phyloP scores from a whole-genome alignment of 208 protist species.

The Trichomonas vaginalis region DNA sequence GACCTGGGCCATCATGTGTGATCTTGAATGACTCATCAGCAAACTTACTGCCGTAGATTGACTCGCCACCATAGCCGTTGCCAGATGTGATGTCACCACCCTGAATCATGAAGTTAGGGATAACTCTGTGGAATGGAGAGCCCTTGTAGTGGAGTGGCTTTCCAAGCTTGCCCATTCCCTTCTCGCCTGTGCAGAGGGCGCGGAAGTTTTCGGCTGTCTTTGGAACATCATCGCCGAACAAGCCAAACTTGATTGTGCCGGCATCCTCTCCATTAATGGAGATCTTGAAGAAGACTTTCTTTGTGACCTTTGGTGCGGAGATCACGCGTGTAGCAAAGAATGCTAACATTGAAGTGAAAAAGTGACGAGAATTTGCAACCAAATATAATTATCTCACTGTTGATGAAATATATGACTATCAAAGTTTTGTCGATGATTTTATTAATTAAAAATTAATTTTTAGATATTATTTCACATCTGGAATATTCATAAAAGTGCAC shows the following conservation, averaged over 20 bases:
- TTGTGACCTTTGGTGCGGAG: too few relatives aligned
- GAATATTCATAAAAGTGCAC: too few relatives aligned
- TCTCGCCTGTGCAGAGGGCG: constrained; percentile 46
- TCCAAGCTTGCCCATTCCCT: constrained; percentile 24
- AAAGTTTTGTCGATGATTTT: too few relatives aligned
- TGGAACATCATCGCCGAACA: constrained; percentile 33
- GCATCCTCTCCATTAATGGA: constrained; percentile 28
- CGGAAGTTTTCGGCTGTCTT: constrained; percentile 47
- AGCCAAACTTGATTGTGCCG: constrained; percentile 38
- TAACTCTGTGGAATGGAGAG: constrained; percentile 43
- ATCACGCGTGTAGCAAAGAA: too few relatives aligned
- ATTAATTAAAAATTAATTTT: too few relatives aligned
- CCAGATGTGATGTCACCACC: constrained; percentile 49
- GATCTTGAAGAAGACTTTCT: constrained; percentile 42
- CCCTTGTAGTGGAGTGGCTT: constrained; percentile 32
- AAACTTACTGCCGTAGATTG: constrained; percentile 54
- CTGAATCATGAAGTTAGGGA: constrained; percentile 37
- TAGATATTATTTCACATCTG: too few relatives aligned
- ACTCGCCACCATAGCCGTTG: constrained; percentile 57
- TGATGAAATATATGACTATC: too few relatives aligned
- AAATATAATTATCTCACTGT: too few relatives aligned
- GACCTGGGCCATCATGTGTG: constrained; percentile 30
- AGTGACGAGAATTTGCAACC: too few relatives aligned
- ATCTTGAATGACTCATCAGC: constrained; percentile 42
- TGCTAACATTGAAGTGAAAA: too few relatives aligned